These are phyloP conservation scores for Fraxinus platypoda DNA, from an alignment of 305 asterid genomes.

Conservation along the genomic window DNA sequence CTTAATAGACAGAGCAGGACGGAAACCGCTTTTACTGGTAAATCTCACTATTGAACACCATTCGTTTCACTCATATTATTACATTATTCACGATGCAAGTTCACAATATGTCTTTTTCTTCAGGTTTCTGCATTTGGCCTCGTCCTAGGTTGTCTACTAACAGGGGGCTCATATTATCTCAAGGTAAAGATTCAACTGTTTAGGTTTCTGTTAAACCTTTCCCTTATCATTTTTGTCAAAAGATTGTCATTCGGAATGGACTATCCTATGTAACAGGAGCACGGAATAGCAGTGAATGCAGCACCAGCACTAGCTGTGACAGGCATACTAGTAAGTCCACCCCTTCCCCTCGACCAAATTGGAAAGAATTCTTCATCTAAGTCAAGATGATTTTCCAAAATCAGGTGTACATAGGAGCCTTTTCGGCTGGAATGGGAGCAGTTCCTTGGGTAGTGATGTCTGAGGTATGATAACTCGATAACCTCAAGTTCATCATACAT, in stretches of 20 bases:
- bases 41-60: background rate
- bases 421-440: constrained; percentile 96
- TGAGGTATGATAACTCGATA: constrained; percentile 53
- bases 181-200: constrained; percentile 44
- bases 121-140: constrained; percentile 85
- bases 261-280: constrained; percentile 46
- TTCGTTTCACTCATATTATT: background rate
- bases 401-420: constrained; percentile 81
- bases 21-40: constrained; percentile 91
- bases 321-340: constrained; percentile 73
- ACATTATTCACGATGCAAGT: background rate
- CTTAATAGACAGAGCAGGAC: constrained; percentile 73
- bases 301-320: constrained; percentile 80
- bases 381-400: constrained; percentile 9
- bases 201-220: background rate
- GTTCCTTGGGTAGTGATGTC: constrained; percentile 99
- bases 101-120: background rate
- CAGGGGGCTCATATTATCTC: constrained; percentile 68
- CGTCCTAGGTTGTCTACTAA: constrained; percentile 68
- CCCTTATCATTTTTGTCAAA: background rate
- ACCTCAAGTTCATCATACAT: background rate
- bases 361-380: constrained; percentile 4
- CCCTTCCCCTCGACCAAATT: background rate
- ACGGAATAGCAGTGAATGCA: constrained; percentile 54
- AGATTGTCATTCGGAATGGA: constrained; percentile 14